Evolutionary conservation across 2,329 filamentous ascomycete genomes (phyloP), one percentile per base, ranked within the genome.

Genomic region (Fusarium sp.): DNA sequence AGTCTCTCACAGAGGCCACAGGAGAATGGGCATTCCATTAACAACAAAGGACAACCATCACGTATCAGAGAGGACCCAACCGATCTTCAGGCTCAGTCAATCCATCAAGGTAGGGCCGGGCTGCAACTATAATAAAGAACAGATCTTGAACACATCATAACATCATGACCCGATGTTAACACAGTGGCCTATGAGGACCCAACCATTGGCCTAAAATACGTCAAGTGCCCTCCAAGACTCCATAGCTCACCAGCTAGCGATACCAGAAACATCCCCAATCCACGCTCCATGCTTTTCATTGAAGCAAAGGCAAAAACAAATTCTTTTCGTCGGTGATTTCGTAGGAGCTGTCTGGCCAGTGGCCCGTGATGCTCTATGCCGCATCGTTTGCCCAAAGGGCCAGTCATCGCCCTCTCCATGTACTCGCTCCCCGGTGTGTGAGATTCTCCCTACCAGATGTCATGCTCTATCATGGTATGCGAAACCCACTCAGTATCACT

Each of bases 401-500:
- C 11, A 14, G 20, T 13, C 41, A 14, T 22, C 6, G n/a, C 41
- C 41, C 41, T 22, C n/a, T 24, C 22, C 22, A 5, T 27, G 14
- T 48, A 48, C n/a, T 43, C n/a, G 3, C 41, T 20, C 10, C 11
- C n/a, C 10, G 6, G 5, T 43, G 13, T 50, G 3, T n/a, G 6
- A 20, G 11, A 6, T 37, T n/a, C 13, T 31, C 22, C 16, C 24
- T 71, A 84, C 83, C 82, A 85, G 10, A 85, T 85, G 54, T 82
- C 78, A 71, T 86, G 84, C 54, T 86, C 84, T 37, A 85, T 81
- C 65, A 87, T 84, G 0, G 83, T 83, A 62, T 86, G 85, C 0
- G 84, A 85, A 39, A 87, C 79, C 84, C 85, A 87, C 43, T 87
- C 85, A 2, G 84, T 84, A 35, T 86, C 83, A 58, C 72, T 81